Evolutionary conservation across 2,329 filamentous ascomycete species (phyloP).

Genomic region (Verticillium nonalfalfae): DNA sequence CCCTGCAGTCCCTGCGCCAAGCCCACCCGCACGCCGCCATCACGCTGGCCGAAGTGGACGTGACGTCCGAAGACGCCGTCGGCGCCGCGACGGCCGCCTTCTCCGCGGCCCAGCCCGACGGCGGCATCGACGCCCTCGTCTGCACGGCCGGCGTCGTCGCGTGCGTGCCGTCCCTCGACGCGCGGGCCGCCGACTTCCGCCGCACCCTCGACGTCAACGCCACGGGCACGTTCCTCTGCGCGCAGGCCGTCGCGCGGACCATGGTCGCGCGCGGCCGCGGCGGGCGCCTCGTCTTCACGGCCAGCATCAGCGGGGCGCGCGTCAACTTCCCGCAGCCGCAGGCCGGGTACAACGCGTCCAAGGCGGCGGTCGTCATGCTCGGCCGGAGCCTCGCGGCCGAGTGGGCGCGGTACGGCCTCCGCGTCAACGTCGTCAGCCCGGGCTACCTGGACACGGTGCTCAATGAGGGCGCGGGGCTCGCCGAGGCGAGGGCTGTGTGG

Average conservation of each 20-base stretch:
- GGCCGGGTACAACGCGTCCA: constrained; percentile 64
- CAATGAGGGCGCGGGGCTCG: constrained; percentile 58
- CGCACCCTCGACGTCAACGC: constrained; percentile 65
- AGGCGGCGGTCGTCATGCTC: constrained; percentile 59
- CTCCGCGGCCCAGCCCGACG: constrained; percentile 64
- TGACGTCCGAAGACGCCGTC: constrained; percentile 46
- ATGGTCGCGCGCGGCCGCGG: constrained; percentile 45
- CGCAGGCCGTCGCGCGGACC: constrained; percentile 53
- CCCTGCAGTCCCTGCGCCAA: constrained; percentile 35
- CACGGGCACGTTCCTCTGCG: constrained; percentile 63
- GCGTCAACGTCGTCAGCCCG: constrained; percentile 64
- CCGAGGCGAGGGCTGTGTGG: constrained; percentile 49
- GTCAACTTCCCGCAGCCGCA: constrained; percentile 72
- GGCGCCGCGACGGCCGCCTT: constrained; percentile 51
- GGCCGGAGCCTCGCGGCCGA: constrained; percentile 63
- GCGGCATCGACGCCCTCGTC: constrained; percentile 43
- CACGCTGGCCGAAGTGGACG: constrained; percentile 46
- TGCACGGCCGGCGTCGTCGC: constrained; percentile 66
- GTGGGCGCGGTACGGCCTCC: constrained; percentile 65
- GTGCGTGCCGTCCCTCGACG: constrained; percentile 54
- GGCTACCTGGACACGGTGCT: constrained; percentile 75
- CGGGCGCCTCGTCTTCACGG: constrained; percentile 60
- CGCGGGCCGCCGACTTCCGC: constrained; percentile 52
- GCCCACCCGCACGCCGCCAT: constrained; percentile 51
- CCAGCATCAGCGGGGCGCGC: constrained; percentile 60